Evolutionary conservation across 768 basidiomycete species (phyloP).

Genomic region (Gymnopilus junonius): DNA sequence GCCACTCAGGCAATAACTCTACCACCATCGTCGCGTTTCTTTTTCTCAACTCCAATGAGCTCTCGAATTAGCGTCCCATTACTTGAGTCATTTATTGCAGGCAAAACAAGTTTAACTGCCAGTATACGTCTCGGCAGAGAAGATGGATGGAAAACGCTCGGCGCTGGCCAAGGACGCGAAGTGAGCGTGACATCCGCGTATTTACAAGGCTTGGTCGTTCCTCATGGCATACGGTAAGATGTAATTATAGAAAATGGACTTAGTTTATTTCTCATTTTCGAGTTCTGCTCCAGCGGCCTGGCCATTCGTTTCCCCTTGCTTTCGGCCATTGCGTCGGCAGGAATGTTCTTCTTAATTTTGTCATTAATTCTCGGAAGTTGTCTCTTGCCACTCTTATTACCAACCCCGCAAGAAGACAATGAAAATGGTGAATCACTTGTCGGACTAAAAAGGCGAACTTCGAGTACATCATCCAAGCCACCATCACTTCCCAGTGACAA

Average conservation of each 20-base stretch:
- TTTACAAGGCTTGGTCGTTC: constrained; percentile 64
- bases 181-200: constrained; percentile 67
- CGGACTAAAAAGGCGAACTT: not conserved
- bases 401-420: constrained; percentile 13
- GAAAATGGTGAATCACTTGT: constrained; percentile 11
- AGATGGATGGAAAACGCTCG: constrained; percentile 74
- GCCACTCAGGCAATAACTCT: constrained; percentile 59
- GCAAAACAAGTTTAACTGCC: constrained; percentile 54
- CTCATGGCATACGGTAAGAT: constrained; percentile 72
- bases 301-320: constrained; percentile 70
- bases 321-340: constrained; percentile 51
- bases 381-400: constrained; percentile 44
- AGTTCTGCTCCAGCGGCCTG: constrained; percentile 54
- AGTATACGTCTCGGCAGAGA: constrained; percentile 72
- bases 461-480: not conserved
- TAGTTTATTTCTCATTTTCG: not conserved
- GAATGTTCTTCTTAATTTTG: constrained; percentile 51
- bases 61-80: constrained; percentile 59
- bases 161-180: constrained; percentile 74
- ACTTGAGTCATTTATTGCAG: constrained; percentile 55
- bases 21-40: constrained; percentile 43
- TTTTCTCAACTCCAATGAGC: constrained; percentile 44
- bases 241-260: not conserved
- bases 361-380: constrained; percentile 51
- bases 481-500: not conserved